Conservation (phyloP, 202 grass and related monocot species). For the Panicum virgatum region DNA sequence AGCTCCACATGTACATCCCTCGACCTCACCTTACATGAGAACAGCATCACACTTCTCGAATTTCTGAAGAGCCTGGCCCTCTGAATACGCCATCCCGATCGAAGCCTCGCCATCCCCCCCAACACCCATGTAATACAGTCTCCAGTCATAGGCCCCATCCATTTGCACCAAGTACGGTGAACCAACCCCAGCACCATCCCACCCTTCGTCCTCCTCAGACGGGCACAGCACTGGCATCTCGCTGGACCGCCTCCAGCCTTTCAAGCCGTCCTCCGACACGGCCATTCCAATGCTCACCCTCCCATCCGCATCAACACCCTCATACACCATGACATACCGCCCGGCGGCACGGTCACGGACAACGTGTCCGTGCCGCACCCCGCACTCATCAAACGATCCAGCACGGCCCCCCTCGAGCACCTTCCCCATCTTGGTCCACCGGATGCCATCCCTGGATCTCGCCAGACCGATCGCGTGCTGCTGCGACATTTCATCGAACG, state of each 20-base stretch:
- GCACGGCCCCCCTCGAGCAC: slow-evolving; percentile 49
- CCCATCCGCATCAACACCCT: slow-evolving; percentile 53
- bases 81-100: slow-evolving; percentile 69
- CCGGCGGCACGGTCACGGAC: slow-evolving; percentile 51
- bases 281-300: slow-evolving; percentile 68
- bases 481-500: slow-evolving; percentile 58
- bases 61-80: slow-evolving; percentile 49
- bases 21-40: slow-evolving; percentile 50
- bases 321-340: slow-evolving; percentile 73
- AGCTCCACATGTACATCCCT: slow-evolving; percentile 14
- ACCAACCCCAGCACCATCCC: slow-evolving; percentile 60
- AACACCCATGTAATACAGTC: slow-evolving; percentile 70
- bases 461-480: slow-evolving; percentile 57
- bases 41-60: slow-evolving; percentile 67
- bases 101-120: slow-evolving; percentile 48
- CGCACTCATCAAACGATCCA: slow-evolving; percentile 64
- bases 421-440: slow-evolving; percentile 62
- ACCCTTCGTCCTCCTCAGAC: slow-evolving; percentile 50
- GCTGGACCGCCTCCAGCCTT: slow-evolving; percentile 62
- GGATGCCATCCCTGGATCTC: slow-evolving; percentile 70
- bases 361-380: slow-evolving; percentile 64
- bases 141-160: slow-evolving; percentile 70
- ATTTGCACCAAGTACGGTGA: slow-evolving; percentile 72
- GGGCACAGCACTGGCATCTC: slow-evolving; percentile 49
- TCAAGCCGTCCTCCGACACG: slow-evolving; percentile 60